Evolutionary conservation across 1,139 yeast genomes (phyloP).

Genomic region (Blastobotrys aristatus): DNA sequence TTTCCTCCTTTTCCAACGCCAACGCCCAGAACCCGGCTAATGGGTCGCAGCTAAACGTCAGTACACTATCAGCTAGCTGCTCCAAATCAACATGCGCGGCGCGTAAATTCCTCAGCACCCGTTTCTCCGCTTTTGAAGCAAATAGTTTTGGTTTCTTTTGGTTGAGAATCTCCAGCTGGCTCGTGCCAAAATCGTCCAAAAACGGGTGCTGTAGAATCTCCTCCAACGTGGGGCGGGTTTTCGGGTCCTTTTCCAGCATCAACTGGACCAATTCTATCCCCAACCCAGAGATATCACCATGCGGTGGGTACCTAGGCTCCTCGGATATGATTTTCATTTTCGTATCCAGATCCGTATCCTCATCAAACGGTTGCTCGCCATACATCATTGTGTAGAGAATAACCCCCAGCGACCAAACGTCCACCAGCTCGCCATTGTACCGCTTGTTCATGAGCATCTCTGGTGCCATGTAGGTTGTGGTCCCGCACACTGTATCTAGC

Average conservation of each 20-base stretch:
- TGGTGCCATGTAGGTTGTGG: slow-evolving; percentile 96
- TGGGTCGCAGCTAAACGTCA: slow-evolving; percentile 62
- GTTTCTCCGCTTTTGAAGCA: slow-evolving; percentile 59
- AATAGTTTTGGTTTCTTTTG: slow-evolving; percentile 41
- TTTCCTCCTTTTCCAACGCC: slow-evolving; percentile 58
- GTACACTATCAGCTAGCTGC: slow-evolving; percentile 55
- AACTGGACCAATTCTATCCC: slow-evolving; percentile 47
- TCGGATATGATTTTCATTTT: slow-evolving; percentile 55
- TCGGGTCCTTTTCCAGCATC: slow-evolving; percentile 64
- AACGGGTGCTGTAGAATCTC: slow-evolving; percentile 62
- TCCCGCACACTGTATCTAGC: slow-evolving; percentile 86
- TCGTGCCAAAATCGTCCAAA: slow-evolving; percentile 46
- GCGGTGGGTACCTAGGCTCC: slow-evolving; percentile 53
- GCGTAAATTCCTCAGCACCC: slow-evolving; percentile 57
- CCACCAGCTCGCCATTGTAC: slow-evolving; percentile 77
- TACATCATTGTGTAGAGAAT: slow-evolving; percentile 84
- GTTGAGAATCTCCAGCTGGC: slow-evolving; percentile 39
- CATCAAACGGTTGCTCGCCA: slow-evolving; percentile 92
- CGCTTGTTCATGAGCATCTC: slow-evolving; percentile 65
- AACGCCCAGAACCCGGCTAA: slow-evolving; percentile 84
- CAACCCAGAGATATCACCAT: slow-evolving; percentile 40
- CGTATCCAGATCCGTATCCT: slow-evolving; percentile 61
- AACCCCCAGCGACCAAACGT: slow-evolving; percentile 90
- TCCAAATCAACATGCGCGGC: slow-evolving; percentile 65
- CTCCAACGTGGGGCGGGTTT: slow-evolving; percentile 53